phyloP scores from a whole-genome alignment of 257 asterid species.

The Ballota nigra region DNA sequence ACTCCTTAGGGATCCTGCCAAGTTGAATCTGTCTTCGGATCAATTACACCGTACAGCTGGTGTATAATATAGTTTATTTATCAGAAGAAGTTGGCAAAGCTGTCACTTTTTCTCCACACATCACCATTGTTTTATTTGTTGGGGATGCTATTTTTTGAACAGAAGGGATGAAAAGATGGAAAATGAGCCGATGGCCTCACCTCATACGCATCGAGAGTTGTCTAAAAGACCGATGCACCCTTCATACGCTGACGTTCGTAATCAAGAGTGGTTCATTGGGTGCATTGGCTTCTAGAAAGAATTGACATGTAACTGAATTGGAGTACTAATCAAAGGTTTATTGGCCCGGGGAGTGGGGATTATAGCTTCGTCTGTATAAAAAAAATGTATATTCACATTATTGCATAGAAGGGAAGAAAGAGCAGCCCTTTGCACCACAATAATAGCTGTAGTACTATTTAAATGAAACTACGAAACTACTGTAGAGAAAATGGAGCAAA shows the following conservation, averaged over 20 bases:
- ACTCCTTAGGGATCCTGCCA: slow-evolving; percentile 59
- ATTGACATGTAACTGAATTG: slow-evolving; percentile 30
- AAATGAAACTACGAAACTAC: slow-evolving; percentile 28
- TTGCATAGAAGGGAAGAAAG: slow-evolving; percentile 44
- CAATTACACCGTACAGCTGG: slow-evolving; percentile 53
- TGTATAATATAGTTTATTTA: slow-evolving; percentile 24
- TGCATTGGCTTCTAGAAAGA: slow-evolving; percentile 33
- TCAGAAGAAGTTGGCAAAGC: slow-evolving; percentile 5
- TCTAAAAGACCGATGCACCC: background rate
- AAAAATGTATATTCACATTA: slow-evolving; percentile 50
- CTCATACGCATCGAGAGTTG: background rate
- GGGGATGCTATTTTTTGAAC: slow-evolving; percentile 26
- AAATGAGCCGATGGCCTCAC: background rate
- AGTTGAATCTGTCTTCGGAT: slow-evolving; percentile 58
- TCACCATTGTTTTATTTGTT: slow-evolving; percentile 29
- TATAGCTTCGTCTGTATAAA: slow-evolving; percentile 44
- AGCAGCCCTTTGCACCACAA: slow-evolving; percentile 34
- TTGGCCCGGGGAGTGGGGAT: slow-evolving; percentile 37
- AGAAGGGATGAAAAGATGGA: background rate
- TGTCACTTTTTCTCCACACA: slow-evolving; percentile 16
- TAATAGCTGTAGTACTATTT: slow-evolving; percentile 44
- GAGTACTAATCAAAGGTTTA: slow-evolving; percentile 26
- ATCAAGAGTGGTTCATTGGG: slow-evolving; percentile 12
- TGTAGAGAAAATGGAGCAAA: slow-evolving; percentile 36
- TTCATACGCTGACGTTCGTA: slow-evolving; percentile 21